phyloP scores from a whole-genome alignment of 2,329 filamentous ascomycete species.

The Waltergamsia citrina region DNA sequence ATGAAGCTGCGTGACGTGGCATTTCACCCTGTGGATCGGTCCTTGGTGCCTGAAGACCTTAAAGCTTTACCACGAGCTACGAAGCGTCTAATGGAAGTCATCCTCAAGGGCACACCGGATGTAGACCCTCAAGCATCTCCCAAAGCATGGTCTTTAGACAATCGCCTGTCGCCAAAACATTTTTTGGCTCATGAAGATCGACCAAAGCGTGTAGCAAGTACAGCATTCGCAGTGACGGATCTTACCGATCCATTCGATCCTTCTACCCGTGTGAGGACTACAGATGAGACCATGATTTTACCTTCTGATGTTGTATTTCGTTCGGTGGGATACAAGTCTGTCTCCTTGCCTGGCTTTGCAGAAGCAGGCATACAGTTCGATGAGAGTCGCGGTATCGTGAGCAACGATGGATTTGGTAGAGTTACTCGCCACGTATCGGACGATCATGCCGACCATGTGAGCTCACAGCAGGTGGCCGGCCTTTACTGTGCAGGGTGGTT shows the following conservation, averaged over 20 bases:
- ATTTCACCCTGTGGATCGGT: constrained; percentile 59
- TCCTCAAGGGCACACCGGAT: constrained; percentile 62
- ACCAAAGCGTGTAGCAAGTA: constrained; percentile 45
- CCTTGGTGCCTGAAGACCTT: constrained; percentile 58
- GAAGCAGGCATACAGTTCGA: constrained; percentile 75
- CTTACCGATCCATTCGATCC: constrained; percentile 48
- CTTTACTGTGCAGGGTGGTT: constrained; percentile 96
- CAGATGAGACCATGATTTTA: constrained; percentile 41
- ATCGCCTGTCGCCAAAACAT: constrained; percentile 66
- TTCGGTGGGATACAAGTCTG: constrained; percentile 89
- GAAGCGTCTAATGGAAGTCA: constrained; percentile 69
- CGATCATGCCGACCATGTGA: constrained; percentile 16
- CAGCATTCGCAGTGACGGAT: constrained; percentile 56
- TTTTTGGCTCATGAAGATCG: constrained; percentile 46
- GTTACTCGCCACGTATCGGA: constrained; percentile 35
- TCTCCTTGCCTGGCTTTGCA: constrained; percentile 63
- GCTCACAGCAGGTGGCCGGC: constrained; percentile 45
- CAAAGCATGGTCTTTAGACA: constrained; percentile 78
- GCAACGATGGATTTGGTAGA: constrained; percentile 73
- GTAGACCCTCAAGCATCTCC: constrained; percentile 7
- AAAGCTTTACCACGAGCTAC: constrained; percentile 65
- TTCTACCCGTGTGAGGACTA: constrained; percentile 34
- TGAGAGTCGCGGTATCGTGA: constrained; percentile 61
- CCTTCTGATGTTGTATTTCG: constrained; percentile 71
- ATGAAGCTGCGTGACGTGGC: constrained; percentile 64